These are phyloP conservation scores for Candida ortonii DNA, from an alignment of 805 yeast genomes.

Conservation along the genomic window DNA sequence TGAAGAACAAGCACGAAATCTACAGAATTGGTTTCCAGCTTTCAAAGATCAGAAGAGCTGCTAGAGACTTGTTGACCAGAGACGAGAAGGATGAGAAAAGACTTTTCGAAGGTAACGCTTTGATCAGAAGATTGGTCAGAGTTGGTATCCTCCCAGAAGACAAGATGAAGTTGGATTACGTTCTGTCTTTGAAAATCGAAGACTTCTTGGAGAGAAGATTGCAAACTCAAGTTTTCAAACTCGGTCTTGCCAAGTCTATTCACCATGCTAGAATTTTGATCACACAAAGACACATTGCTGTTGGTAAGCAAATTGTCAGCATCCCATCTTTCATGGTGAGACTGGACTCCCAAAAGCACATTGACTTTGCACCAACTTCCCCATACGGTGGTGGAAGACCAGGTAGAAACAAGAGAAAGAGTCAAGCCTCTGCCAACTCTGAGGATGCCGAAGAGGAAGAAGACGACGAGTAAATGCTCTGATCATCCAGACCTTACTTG, in stretches of 20 bases:
- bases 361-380: conserved; percentile 97
- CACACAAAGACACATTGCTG: conserved; percentile 98
- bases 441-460: conserved; percentile 60
- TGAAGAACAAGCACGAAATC: conserved; percentile 99
- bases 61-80: conserved; percentile 99
- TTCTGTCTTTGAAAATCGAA: conserved; percentile 95
- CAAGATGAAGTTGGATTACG: conserved; percentile 99
- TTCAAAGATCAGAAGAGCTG: conserved; percentile 99
- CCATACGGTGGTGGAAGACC: conserved; percentile 99
- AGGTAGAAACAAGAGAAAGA: conserved; percentile 98
- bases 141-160: conserved; percentile 98
- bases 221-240: conserved; percentile 99
- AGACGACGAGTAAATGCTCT: conserved; percentile 43
- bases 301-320: conserved; percentile 98
- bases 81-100: conserved; percentile 99
- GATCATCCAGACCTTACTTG: conserved; percentile 20
- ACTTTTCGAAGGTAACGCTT: conserved; percentile 99
- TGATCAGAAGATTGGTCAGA: conserved; percentile 99
- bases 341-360: conserved; percentile 99
- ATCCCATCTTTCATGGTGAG: conserved; percentile 99
- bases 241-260: conserved; percentile 98
- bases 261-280: conserved; percentile 99
- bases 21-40: conserved; percentile 99
- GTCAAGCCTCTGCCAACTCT: conserved; percentile 61
- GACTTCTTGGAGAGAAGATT: conserved; percentile 99